These are phyloP conservation scores for Lodderomyces oxycetoniae DNA, from an alignment of 1,139 yeast species.

Conservation along the genomic window DNA sequence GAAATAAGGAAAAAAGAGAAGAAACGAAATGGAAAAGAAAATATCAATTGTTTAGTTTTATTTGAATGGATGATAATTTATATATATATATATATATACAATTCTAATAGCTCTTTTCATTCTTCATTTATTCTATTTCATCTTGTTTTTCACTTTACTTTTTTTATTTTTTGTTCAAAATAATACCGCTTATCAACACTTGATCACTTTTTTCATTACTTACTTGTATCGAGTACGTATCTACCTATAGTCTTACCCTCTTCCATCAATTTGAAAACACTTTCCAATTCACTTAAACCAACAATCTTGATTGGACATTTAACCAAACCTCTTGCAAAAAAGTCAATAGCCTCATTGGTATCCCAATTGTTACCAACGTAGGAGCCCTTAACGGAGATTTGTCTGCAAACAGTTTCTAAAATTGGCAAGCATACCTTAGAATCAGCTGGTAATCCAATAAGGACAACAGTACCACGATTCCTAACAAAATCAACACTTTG, in stretches of 20 bases:
- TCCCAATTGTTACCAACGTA: slow-evolving; percentile 82
- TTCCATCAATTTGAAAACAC: slow-evolving; percentile 63
- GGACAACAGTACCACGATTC: slow-evolving; percentile 70
- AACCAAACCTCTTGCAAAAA: slow-evolving; percentile 65
- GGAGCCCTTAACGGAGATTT: slow-evolving; percentile 65
- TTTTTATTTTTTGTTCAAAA: slow-evolving; percentile 3
- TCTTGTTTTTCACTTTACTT: background rate
- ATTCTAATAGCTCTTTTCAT: no score
- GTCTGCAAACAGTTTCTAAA: slow-evolving; percentile 60
- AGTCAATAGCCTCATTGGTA: slow-evolving; percentile 71
- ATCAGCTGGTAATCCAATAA: slow-evolving; percentile 76
- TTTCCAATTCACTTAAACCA: slow-evolving; percentile 56
- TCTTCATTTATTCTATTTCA: no score
- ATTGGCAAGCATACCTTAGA: slow-evolving; percentile 61
- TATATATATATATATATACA: no score
- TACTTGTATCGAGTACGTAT: slow-evolving; percentile 54
- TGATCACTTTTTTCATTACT: slow-evolving; percentile 8
- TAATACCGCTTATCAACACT: background rate
- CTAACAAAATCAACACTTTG: slow-evolving; percentile 68
- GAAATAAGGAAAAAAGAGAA: slow-evolving; percentile 1
- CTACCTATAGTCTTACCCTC: slow-evolving; percentile 71
- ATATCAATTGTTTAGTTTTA: no score
- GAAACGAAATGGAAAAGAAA: no score
- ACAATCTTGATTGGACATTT: slow-evolving; percentile 64
- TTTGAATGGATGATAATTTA: no score